Conservation (phyloP, 129 eudicot genomes). For the Gnaphalium uliginosum region DNA sequence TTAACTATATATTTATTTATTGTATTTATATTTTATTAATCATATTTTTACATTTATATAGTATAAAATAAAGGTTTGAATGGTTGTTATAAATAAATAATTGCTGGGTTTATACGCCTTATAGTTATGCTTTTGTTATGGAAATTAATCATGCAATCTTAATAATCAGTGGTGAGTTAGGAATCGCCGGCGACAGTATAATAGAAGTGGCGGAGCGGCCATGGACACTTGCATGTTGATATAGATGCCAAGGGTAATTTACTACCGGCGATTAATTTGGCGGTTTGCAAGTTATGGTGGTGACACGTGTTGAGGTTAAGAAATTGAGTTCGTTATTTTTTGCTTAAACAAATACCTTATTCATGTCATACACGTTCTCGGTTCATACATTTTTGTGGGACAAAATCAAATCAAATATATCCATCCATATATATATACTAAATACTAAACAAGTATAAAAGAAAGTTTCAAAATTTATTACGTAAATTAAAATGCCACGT, state of each 20-base stretch:
- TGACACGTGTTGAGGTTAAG: conserved; percentile 31
- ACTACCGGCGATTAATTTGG: conserved; percentile 32
- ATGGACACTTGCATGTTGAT: conserved; percentile 37
- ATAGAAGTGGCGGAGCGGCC: conserved; percentile 32
- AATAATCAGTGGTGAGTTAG: neutral
- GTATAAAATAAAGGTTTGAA: neutral
- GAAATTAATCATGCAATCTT: neutral
- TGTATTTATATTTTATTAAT: neutral
- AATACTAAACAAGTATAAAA: too few species aligned
- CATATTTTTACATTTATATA: neutral
- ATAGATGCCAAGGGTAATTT: conserved; percentile 1
- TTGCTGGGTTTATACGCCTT: neutral
- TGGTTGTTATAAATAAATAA: neutral
- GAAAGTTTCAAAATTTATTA: too few species aligned
- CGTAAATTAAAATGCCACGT: too few species aligned
- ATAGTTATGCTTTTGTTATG: neutral
- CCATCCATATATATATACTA: too few species aligned
- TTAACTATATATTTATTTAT: neutral
- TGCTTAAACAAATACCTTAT: conserved; percentile 28
- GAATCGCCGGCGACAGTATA: conserved; percentile 27
- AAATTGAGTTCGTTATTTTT: conserved; percentile 10
- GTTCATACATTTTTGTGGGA: conserved; percentile 18
- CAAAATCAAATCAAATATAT: conserved; percentile 17
- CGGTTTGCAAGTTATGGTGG: conserved; percentile 25
- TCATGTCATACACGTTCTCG: conserved; percentile 37